A percentile compares a stretch with the other conserved stretches of the same genome.
These are phyloP conservation scores for Fistulinella cinereoalba DNA, from an alignment of 1,284 basidiomycete species.

Conservation along the genomic window DNA sequence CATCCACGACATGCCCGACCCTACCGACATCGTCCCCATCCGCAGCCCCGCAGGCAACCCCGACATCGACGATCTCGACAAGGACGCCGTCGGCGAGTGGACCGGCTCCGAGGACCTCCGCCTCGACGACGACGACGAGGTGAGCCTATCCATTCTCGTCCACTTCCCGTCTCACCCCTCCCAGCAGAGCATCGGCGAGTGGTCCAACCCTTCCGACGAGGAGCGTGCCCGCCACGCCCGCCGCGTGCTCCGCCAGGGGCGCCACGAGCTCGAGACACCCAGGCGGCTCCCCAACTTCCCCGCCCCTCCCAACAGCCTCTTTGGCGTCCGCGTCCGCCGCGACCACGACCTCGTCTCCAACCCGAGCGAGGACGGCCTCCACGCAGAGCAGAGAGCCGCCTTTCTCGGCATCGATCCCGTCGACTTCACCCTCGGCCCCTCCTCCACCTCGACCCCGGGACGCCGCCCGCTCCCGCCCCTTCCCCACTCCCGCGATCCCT, in stretches of 20 bases:
- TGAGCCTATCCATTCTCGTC: no score
- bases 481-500: conserved; percentile 62
- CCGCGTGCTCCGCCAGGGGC: conserved; percentile 50
- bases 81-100: conserved; percentile 68
- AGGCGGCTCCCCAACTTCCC: conserved; percentile 77
- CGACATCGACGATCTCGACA: conserved; percentile 39
- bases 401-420: conserved; percentile 44
- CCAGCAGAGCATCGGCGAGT: conserved; percentile 77
- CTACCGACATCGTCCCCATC: conserved; percentile 30
- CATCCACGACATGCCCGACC: conserved; percentile 31
- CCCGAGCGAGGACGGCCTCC: conserved; percentile 69
- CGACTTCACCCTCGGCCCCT: conserved; percentile 36
- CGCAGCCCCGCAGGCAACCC: conserved; percentile 31
- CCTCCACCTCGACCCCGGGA: conserved; percentile 35
- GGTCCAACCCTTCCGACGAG: conserved; percentile 86
- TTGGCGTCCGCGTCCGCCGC: conserved; percentile 34
- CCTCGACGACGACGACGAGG: conserved; percentile 60
- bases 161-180: no score
- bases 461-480: conserved; percentile 55
- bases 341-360: conserved; percentile 78
- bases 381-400: conserved; percentile 36
- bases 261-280: conserved; percentile 48
- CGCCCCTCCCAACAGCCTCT: conserved; percentile 56
- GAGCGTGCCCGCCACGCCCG: conserved; percentile 69
- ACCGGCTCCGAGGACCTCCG: conserved; percentile 73